These are phyloP conservation scores for Daldinia caldariorum DNA, from an alignment of 495 filamentous ascomycete species.

Conservation along the genomic window DNA sequence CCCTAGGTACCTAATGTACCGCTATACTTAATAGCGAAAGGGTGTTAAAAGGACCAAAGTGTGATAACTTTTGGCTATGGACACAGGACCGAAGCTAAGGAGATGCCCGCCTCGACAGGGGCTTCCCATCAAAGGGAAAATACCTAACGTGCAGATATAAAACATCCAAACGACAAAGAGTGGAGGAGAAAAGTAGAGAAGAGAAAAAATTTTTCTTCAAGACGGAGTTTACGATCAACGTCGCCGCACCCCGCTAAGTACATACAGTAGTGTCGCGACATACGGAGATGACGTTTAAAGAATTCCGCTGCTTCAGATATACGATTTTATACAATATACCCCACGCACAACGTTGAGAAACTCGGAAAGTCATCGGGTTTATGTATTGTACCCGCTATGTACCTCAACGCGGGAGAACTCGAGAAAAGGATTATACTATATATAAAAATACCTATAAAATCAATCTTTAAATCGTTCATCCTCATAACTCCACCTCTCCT, in stretches of 20 bases:
- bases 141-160: neutral
- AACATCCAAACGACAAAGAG: neutral
- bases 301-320: neutral
- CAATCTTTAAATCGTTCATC: neutral
- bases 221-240: slow-evolving; percentile 4
- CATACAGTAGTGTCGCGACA: neutral
- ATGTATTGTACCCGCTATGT: neutral
- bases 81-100: slow-evolving; percentile 31
- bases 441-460: neutral
- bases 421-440: neutral
- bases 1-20: neutral
- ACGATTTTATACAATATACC: neutral
- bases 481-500: neutral
- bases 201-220: neutral
- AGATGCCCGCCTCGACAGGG: slow-evolving; percentile 16
- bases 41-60: slow-evolving; percentile 22
- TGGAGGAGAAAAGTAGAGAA: neutral
- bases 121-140: slow-evolving; percentile 22
- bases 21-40: neutral
- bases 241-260: neutral
- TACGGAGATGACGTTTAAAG: neutral
- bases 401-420: neutral
- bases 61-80: slow-evolving; percentile 34
- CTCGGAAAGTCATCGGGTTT: neutral
- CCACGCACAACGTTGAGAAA: neutral